Percentiles rank a stretch among this genome's conserved stretches.
phyloP scores from a whole-genome alignment of 106 monocot genomes.

The Hemerocallis citrina region DNA sequence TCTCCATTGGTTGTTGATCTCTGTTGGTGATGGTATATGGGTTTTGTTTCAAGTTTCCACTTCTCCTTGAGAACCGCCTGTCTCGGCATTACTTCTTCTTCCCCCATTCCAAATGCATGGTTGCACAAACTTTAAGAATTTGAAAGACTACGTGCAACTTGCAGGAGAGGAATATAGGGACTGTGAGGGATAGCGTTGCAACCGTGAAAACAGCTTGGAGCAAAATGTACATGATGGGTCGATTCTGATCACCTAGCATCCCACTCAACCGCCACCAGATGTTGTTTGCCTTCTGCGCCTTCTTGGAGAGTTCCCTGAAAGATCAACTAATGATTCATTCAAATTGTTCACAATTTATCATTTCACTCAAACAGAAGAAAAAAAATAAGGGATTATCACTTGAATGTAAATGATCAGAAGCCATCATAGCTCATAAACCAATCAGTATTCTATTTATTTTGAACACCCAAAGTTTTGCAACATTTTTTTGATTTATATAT shows the following conservation, averaged over 20 bases:
- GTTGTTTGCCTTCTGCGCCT: slow-evolving; percentile 86
- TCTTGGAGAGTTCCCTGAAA: slow-evolving; percentile 87
- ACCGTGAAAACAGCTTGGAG: slow-evolving; percentile 79
- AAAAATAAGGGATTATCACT: not conserved
- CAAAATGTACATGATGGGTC: slow-evolving; percentile 79
- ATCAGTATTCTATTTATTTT: too few species aligned
- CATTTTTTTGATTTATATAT: too few species aligned
- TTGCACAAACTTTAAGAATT: slow-evolving; percentile 66
- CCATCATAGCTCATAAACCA: too few species aligned
- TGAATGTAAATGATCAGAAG: too few species aligned
- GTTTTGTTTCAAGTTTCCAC: slow-evolving; percentile 60
- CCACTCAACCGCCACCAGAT: slow-evolving; percentile 88
- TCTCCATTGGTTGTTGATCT: too few species aligned
- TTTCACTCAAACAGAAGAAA: not conserved
- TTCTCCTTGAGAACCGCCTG: slow-evolving; percentile 79
- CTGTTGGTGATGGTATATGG: too few species aligned
- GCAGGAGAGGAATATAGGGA: slow-evolving; percentile 84
- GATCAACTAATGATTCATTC: too few species aligned
- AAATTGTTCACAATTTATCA: not conserved
- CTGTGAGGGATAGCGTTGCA: slow-evolving; percentile 68
- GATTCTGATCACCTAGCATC: slow-evolving; percentile 64
- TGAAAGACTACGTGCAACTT: slow-evolving; percentile 65
- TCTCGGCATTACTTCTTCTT: slow-evolving; percentile 77
- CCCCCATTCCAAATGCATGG: slow-evolving; percentile 84
- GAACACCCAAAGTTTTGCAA: too few species aligned